Base-by-base conservation (phyloP, 192 early-diverging fungal species). In the Coemansia sp. region DNA sequence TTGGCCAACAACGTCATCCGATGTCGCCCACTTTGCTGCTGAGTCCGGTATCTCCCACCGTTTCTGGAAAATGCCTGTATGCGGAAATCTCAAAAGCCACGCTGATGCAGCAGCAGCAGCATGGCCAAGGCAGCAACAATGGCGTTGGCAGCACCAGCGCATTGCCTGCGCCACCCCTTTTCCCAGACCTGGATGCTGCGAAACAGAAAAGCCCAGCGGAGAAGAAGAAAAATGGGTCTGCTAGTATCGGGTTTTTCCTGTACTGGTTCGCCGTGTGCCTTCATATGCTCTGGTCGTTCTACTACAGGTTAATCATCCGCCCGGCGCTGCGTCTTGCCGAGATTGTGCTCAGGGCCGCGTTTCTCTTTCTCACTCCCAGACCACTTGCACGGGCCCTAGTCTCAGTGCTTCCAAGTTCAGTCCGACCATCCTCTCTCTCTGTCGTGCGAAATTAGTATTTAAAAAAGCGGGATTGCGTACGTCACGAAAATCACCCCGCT, bases 251-350 rank as follows among this genome's bases (percentile, higher is more conserved):
- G 37, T 56, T 63, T 33, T 27, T 41, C 3, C 27, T 69, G 23
- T 65, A 66, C 55, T 79, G 75, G 75, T 33, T 68, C 8, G 70
- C 75, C 0, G 70, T 79, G 23, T 72, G 65, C 37, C 20, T 53
- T 17, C 75, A 79, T 36, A 66, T 79, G 75, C 22, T 65, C 59
- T 72, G 66, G 70, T 40, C 75, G 4, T 42, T 79, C 20, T 66
- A 79, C 31, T 45, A 61, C 28, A 57, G 63, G 6, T 45, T 79
- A 23, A 69, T 50, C 44, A 40, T 72, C 41, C 55, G 55, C 41
- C 70, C 75, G 28, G 19, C 65, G 27, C 57, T 68, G 63, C 45
- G 44, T 20, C 28, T 68, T n/a, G 29, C 48, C 15, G 40, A 50
- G 19, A 30, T 58, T 33, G 38, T 63, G 20, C 23, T 50, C 0